Conservation (phyloP, 2,329 filamentous ascomycete species). For the Chrysoporthe puriensis region DNA sequence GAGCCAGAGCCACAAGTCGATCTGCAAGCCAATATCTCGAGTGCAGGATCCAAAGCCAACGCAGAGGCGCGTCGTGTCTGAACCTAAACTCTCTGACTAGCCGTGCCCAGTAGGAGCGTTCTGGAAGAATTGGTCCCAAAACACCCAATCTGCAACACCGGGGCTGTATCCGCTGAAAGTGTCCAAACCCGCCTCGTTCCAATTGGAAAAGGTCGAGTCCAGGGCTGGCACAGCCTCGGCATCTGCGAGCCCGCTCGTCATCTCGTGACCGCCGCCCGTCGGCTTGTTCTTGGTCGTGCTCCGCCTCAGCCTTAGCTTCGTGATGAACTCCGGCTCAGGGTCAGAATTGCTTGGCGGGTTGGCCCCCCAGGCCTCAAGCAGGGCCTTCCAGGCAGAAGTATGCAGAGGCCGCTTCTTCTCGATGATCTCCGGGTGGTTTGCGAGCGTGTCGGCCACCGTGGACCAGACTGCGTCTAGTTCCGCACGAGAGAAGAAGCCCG, state of each 20-base stretch:
- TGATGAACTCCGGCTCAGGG: conserved; percentile 33
- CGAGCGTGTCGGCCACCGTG: conserved; percentile 34
- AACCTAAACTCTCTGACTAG: background rate
- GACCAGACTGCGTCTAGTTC: conserved; percentile 34
- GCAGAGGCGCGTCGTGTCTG: background rate
- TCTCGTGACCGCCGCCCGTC: background rate
- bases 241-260: background rate
- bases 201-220: background rate
- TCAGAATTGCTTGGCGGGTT: conserved; percentile 20
- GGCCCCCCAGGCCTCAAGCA: conserved; percentile 40
- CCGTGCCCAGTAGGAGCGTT: background rate
- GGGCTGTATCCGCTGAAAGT: conserved; percentile 28
- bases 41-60: too few relatives aligned
- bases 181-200: background rate
- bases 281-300: background rate
- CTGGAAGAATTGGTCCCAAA: conserved; percentile 34
- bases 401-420: conserved; percentile 36
- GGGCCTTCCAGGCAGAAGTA: conserved; percentile 36
- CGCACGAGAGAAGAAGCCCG: conserved; percentile 29
- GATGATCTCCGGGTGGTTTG: conserved; percentile 37
- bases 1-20: too few relatives aligned
- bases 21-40: too few relatives aligned
- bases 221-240: too few relatives aligned
- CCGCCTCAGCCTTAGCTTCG: conserved; percentile 30
- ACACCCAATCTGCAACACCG: conserved; percentile 33